A percentile compares a stretch with the other conserved stretches of the same genome.
These are phyloP conservation scores for Ophiocordyceps polyrhachis-furcata DNA, from an alignment of 2,329 filamentous ascomycete genomes.

Conservation along the genomic window DNA sequence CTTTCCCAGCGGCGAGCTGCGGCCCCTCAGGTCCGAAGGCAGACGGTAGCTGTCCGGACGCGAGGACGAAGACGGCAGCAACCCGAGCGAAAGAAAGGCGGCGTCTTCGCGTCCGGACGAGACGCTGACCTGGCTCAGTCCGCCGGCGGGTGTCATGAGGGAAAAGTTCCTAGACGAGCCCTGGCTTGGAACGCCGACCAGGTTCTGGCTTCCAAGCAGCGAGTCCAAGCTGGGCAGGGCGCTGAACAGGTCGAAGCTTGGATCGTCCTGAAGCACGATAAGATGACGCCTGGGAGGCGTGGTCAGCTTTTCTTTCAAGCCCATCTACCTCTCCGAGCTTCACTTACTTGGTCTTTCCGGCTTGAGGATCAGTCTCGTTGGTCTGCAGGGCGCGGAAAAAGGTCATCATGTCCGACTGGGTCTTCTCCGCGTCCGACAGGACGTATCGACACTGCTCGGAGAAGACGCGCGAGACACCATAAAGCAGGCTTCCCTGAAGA, in stretches of 20 bases:
- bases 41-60: constrained; percentile 14
- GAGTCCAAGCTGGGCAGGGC: constrained; percentile 15
- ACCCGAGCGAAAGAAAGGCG: constrained; percentile 12
- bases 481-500: constrained; percentile 75
- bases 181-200: constrained; percentile 17
- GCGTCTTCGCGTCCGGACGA: constrained; percentile 10
- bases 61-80: constrained; percentile 16
- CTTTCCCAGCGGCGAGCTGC: constrained; percentile 12
- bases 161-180: constrained; percentile 19
- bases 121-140: constrained; percentile 11
- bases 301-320: constrained; percentile 1
- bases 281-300: constrained; percentile 42
- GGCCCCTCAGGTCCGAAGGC: constrained; percentile 15
- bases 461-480: constrained; percentile 71
- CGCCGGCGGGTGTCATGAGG: constrained; percentile 22
- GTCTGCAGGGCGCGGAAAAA: constrained; percentile 37
- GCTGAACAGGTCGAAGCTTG: constrained; percentile 38
- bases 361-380: constrained; percentile 48
- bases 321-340: constrained; percentile 10
- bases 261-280: constrained; percentile 66
- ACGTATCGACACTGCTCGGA: constrained; percentile 76
- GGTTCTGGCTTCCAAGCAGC: constrained; percentile 16
- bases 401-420: constrained; percentile 52
- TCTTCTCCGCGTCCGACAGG: constrained; percentile 58
- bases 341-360: constrained; percentile 52